Base-by-base conservation (phyloP, 2,329 filamentous ascomycete genomes). In the Trichophyton schoenleinii region DNA sequence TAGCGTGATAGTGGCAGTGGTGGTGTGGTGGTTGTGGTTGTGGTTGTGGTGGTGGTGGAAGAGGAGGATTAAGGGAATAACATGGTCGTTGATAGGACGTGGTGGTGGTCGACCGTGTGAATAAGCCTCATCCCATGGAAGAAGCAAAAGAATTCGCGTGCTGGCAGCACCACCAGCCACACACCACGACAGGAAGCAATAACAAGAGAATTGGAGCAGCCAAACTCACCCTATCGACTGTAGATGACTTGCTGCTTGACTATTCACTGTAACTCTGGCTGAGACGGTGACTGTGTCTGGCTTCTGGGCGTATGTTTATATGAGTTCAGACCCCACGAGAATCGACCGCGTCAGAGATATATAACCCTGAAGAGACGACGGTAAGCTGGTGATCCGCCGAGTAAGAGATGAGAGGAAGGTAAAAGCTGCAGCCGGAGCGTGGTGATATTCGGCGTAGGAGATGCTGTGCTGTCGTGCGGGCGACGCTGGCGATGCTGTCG, bases 301-400 rank as follows among this genome's bases (percentile, higher is more conserved):
- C 18, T 42, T 34, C 36, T 57, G 25, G n/a, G 13, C 7, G 22
- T 36, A 20, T 36, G 36, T 36, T 15, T 22, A 22, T 44, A 18
- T 44, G 41, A n/a, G 28, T 36, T 36, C 49, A 53, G 22, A 41
- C 38, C 57, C 57, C 57, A 59, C 57, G 57, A 59, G 44, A 58
- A 59, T 41, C 48, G 48, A 63, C 57, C 57, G 57, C 15, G 41
- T 49, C 38, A 49, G 34, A 48, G 42, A 63, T 53, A 63, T 52
- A 46, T 18, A 59, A 52, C 18, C 49, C 44, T 52, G 60, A 18
- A 18, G 38, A 18, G 55, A n/a, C 13, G 55, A 38, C 18, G 38
- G 34, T 20, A 42, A 31, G 11, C 55, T 22, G 38, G 31, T 25
- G 31, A 38, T 58, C 22, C 15, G 55, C 55, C 55, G 31, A 20